These are phyloP conservation scores for Fusarium haematococcum DNA, from an alignment of 2,329 filamentous ascomycete species.

Conservation along the genomic window DNA sequence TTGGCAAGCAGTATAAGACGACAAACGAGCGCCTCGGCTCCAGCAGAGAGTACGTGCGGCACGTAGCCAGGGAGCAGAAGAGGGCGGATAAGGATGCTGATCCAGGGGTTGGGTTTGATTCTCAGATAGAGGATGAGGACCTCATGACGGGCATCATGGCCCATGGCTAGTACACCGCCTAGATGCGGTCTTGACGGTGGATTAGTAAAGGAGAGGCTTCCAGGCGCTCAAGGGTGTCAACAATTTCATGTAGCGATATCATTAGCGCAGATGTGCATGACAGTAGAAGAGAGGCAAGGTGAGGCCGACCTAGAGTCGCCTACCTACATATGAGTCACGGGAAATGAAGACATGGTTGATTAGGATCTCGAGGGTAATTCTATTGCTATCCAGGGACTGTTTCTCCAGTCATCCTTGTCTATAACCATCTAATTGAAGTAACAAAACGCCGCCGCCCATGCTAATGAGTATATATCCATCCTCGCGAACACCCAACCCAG, in stretches of 20 bases:
- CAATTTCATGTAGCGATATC: not conserved
- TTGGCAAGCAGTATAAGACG: slow-evolving; percentile 62
- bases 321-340: slow-evolving; percentile 14
- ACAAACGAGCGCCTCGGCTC: slow-evolving; percentile 66
- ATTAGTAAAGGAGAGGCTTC: not conserved
- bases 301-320: not conserved
- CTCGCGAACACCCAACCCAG: not conserved
- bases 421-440: not conserved
- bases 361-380: not conserved
- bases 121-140: slow-evolving; percentile 69
- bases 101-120: slow-evolving; percentile 56
- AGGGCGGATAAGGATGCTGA: slow-evolving; percentile 58
- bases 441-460: not conserved
- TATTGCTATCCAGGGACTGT: not conserved
- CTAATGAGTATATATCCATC: not conserved
- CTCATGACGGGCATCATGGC: slow-evolving; percentile 63
- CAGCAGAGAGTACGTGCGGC: slow-evolving; percentile 68
- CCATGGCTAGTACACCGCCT: slow-evolving; percentile 20
- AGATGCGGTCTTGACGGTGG: not conserved
- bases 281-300: not conserved
- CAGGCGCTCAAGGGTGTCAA: not conserved
- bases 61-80: slow-evolving; percentile 59
- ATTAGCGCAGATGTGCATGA: not conserved
- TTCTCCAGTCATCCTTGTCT: not conserved
- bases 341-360: slow-evolving; percentile 20